These are phyloP conservation scores for Dalbergia cochinchinensis DNA, from an alignment of 306 rosid species.

Conservation along the genomic window DNA sequence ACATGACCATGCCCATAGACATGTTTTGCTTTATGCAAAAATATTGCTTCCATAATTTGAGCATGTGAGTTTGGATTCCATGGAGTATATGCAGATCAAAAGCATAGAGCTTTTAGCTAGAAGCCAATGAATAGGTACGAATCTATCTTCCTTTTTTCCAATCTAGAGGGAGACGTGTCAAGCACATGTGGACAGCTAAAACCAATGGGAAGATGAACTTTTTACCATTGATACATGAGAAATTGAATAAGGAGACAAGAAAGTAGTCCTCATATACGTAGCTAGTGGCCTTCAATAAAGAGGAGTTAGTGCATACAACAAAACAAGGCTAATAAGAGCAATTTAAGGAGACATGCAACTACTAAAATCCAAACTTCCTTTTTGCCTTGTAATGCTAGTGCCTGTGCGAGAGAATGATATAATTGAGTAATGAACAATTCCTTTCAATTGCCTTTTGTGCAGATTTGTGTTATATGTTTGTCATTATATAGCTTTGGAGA, in stretches of 20 bases:
- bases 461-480: constrained; percentile 54
- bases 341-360: constrained; percentile 58
- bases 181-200: constrained; percentile 62
- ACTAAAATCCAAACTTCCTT: constrained; percentile 61
- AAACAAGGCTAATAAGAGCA: constrained; percentile 61
- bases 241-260: constrained; percentile 39
- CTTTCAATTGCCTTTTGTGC: constrained; percentile 43
- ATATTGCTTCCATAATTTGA: constrained; percentile 38
- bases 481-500: constrained; percentile 55
- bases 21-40: constrained; percentile 26
- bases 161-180: constrained; percentile 61
- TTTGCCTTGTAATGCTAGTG: constrained; percentile 47
- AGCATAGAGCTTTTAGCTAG: constrained; percentile 55
- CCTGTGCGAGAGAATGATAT: constrained; percentile 54
- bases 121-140: constrained; percentile 55
- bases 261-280: constrained; percentile 40
- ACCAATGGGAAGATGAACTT: constrained; percentile 39
- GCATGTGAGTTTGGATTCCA: constrained; percentile 68
- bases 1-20: constrained; percentile 2
- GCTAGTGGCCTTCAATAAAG: constrained; percentile 42
- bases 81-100: constrained; percentile 46
- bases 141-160: constrained; percentile 31
- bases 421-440: constrained; percentile 48
- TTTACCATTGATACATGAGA: constrained; percentile 50
- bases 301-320: constrained; percentile 45